phyloP scores from a whole-genome alignment of 805 yeast genomes.

The Pichia eremophila region DNA sequence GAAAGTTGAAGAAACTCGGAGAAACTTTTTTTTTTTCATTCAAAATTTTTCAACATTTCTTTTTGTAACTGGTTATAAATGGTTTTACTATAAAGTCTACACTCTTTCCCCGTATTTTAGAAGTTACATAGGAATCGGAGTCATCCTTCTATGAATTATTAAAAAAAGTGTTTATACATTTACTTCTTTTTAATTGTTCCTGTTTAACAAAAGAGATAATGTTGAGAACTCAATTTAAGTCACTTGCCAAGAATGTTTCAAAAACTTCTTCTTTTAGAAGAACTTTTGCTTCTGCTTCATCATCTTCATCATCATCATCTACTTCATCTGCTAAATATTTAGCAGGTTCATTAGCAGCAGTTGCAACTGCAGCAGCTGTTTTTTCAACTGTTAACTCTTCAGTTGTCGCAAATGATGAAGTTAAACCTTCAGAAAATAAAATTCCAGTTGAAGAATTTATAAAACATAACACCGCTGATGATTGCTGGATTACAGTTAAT shows the following conservation, averaged over 20 bases:
- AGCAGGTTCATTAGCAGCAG: slow-evolving; percentile 1
- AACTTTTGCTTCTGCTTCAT: neutral
- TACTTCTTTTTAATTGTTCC: neutral
- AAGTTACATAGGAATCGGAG: neutral
- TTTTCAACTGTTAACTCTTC: neutral
- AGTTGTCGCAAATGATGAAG: slow-evolving; percentile 4
- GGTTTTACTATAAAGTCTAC: neutral
- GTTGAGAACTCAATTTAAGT: slow-evolving; percentile 7
- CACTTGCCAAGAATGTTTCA: neutral
- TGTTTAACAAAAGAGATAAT: neutral
- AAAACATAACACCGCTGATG: slow-evolving; percentile 46
- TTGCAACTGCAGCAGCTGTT: slow-evolving; percentile 4
- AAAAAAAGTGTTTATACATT: no score
- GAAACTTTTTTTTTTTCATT: neutral
- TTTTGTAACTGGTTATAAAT: no score
- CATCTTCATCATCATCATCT: neutral
- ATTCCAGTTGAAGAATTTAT: slow-evolving; percentile 31
- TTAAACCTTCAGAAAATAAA: neutral
- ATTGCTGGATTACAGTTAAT: slow-evolving; percentile 81
- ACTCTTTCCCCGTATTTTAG: neutral
- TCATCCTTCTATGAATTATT: neutral
- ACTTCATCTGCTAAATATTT: neutral
- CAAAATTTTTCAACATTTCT: neutral
- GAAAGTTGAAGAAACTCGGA: neutral
- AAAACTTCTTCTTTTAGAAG: neutral